Evolutionary conservation across 169 alveolate genomes (phyloP).

Genomic region (Plasmodium coatneyi): DNA sequence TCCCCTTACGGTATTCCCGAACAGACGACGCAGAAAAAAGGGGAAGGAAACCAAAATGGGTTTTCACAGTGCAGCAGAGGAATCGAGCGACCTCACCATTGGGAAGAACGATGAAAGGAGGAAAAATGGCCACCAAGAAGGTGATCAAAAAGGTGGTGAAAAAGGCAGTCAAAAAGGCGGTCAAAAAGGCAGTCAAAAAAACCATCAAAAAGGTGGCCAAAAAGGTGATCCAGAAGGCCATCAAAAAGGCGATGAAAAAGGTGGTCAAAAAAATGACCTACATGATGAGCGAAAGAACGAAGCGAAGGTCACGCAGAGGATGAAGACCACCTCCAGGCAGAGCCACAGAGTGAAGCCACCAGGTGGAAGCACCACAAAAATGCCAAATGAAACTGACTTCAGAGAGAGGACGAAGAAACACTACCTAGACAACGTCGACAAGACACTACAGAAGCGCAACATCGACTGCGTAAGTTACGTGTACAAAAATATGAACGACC

Average conservation of each 20-base stretch:
- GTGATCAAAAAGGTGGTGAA: not conserved
- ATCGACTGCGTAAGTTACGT: constrained; percentile 43
- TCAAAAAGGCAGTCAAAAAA: not conserved
- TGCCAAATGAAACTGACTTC: not conserved
- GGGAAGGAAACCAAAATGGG: not conserved
- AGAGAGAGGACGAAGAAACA: not conserved
- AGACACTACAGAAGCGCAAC: constrained; percentile 17
- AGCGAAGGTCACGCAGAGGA: not conserved
- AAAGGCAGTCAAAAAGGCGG: not conserved
- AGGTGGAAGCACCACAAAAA: not conserved
- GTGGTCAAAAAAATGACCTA: not conserved
- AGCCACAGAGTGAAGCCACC: not conserved
- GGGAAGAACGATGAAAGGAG: not conserved
- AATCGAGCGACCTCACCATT: not conserved
- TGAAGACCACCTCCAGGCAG: not conserved
- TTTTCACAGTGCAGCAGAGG: not conserved
- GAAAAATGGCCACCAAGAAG: not conserved
- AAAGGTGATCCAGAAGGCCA: not conserved
- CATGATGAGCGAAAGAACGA: not conserved
- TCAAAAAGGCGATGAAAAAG: not conserved
- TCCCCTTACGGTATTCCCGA: not conserved
- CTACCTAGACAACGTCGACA: constrained; percentile 24
- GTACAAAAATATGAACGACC: constrained; percentile 20
- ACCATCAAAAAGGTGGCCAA: not conserved
- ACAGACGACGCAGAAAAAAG: not conserved